Evolutionary conservation across 345 rosid species (phyloP), one percentile per base, ranked within the genome.

Genomic region (Hibiscus tridactylites): DNA sequence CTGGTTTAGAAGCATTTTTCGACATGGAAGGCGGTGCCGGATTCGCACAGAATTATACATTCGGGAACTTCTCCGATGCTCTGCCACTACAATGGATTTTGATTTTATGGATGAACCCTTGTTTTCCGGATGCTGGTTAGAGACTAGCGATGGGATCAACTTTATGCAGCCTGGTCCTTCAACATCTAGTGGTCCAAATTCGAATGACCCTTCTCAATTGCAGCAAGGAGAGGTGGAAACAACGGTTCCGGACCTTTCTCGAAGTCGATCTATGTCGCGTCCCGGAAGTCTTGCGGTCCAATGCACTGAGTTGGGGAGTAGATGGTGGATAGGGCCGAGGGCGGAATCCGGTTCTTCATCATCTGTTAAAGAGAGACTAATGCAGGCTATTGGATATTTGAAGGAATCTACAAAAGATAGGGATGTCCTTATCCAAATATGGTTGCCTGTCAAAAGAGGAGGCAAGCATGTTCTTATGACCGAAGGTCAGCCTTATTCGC

Each of bases 101-200:
- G 92, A 91, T 83, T 87, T 89, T 73, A 83, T 93, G 91, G 94
- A 93, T 77, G 90, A 93, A 76, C 88, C 90, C 72, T 84, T 90
- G 81, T 78, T 78, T 66, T 94, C 86, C 72, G 92, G 98, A 50
- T 88, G 94, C 81, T 90, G 93, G 91, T 53, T 91, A 37, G 89
- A 88, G 87, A 76, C 91, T 66, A 42, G 47, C 47, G 12, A 9
- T 42, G 47, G 47, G 3, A 2, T 42, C 11, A 42, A 42, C 47
- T 42, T 42, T 42, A 42, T 9, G 47, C 47, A 42, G 47, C 47
- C 12, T 8, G 47, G 47, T 42, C 11, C 46, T 42, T 42, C 46
- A 42, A 42, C 11, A 42, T 42, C 46, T 42, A 75, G 84, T 72
- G 73, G 76, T 68, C 71, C 33, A 2, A 63, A 79, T 68, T 71